Percentiles rank a stretch among this genome's conserved stretches.
Conservation (phyloP, 495 filamentous ascomycete species). For the Lasiosphaeris hirsuta region DNA sequence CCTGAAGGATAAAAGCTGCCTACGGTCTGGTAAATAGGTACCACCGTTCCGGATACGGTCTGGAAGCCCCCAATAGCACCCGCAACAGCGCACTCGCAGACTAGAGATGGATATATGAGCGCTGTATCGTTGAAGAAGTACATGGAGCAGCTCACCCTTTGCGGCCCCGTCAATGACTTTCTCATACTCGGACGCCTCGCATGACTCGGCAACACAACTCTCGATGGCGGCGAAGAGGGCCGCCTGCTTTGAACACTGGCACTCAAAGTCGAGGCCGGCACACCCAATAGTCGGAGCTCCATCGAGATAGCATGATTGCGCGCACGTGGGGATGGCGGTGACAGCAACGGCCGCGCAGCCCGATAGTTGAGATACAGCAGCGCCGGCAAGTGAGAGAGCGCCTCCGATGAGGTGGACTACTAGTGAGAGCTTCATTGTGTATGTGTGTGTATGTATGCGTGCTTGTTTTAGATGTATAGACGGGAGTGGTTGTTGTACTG, state of each 20-base stretch:
- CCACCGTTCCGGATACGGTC: background rate
- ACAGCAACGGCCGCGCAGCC: slow-evolving; percentile 28
- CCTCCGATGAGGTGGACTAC: slow-evolving; percentile 1
- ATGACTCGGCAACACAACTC: slow-evolving; percentile 26
- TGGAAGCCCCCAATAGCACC: background rate
- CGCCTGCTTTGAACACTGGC: slow-evolving; percentile 30
- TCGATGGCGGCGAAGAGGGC: slow-evolving; percentile 27
- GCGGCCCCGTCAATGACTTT: slow-evolving; percentile 27
- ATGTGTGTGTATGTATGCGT: background rate
- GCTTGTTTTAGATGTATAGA: background rate
- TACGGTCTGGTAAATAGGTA: background rate
- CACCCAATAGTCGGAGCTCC: slow-evolving; percentile 26
- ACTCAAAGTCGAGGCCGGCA: slow-evolving; percentile 28
- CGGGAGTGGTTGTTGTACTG: background rate
- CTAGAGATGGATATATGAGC: background rate
- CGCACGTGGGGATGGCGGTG: slow-evolving; percentile 27
- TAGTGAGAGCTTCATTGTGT: slow-evolving; percentile 16
- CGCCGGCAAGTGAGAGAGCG: slow-evolving; percentile 2
- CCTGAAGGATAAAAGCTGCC: background rate
- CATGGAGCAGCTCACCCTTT: slow-evolving; percentile 10
- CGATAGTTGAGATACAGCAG: background rate
- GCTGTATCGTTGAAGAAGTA: background rate
- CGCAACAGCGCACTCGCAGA: slow-evolving; percentile 12
- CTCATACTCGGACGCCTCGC: slow-evolving; percentile 20
- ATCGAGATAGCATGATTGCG: slow-evolving; percentile 30